Evolutionary conservation across 108 stramenopile species (phyloP).

Genomic region (Cyclotella cryptica): DNA sequence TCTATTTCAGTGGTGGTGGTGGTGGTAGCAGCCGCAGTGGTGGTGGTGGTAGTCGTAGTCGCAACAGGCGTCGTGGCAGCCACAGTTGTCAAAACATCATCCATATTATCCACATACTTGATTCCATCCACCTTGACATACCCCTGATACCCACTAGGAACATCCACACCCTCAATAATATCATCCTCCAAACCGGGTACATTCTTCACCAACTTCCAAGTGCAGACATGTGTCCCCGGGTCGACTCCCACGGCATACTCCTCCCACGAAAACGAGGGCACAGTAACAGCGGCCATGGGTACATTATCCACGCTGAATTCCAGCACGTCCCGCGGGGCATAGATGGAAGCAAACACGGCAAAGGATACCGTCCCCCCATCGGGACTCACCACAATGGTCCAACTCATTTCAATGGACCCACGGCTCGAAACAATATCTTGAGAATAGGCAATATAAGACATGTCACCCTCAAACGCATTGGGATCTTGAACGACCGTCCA

Average conservation of each 20-base stretch:
- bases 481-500: slow-evolving; percentile 23
- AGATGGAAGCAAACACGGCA: slow-evolving; percentile 34
- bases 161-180: slow-evolving; percentile 25
- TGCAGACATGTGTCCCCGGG: slow-evolving; percentile 36
- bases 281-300: slow-evolving; percentile 34
- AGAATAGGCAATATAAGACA: slow-evolving; percentile 34
- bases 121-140: slow-evolving; percentile 50
- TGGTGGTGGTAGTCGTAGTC: slow-evolving; percentile 4
- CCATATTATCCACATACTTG: slow-evolving; percentile 26
- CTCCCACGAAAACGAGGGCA: slow-evolving; percentile 29
- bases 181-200: slow-evolving; percentile 30
- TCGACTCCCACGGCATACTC: slow-evolving; percentile 18
- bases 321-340: slow-evolving; percentile 38
- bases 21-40: too few relatives aligned
- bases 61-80: slow-evolving; percentile 9
- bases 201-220: slow-evolving; percentile 48
- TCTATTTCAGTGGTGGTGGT: slow-evolving; percentile 23
- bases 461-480: slow-evolving; percentile 22
- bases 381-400: slow-evolving; percentile 29
- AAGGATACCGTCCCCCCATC: slow-evolving; percentile 38
- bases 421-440: slow-evolving; percentile 18
- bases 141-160: slow-evolving; percentile 39
- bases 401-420: slow-evolving; percentile 18
- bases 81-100: background rate
- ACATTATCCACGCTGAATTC: slow-evolving; percentile 41